Percentiles rank a stretch among this genome's conserved stretches.
phyloP scores from a whole-genome alignment of 208 protist species.

The Crithidia fasciculata region DNA sequence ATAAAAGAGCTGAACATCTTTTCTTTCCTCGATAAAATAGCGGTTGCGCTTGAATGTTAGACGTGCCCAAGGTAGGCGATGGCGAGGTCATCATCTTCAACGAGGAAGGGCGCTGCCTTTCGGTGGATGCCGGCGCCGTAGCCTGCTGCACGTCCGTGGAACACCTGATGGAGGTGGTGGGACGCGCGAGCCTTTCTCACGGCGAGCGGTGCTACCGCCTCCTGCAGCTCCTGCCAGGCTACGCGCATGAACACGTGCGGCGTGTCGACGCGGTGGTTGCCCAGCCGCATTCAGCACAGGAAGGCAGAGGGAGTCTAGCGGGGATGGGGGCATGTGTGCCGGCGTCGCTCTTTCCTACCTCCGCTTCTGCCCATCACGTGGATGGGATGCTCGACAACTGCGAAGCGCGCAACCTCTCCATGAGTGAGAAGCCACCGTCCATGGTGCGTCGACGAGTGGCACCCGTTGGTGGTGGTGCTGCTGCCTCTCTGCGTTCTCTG shows the following conservation, averaged over 20 bases:
- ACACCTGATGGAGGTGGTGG: not conserved
- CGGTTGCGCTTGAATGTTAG: not conserved
- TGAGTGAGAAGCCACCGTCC: not conserved
- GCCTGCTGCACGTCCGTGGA: not conserved
- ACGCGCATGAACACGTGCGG: not conserved
- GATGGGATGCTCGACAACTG: not conserved
- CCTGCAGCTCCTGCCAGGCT: not conserved
- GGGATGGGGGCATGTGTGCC: no score
- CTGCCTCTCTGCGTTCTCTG: not conserved
- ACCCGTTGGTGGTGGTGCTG: not conserved
- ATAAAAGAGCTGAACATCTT: not conserved
- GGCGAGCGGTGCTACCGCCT: not conserved
- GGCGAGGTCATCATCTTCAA: conserved; percentile 5
- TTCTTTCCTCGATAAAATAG: not conserved
- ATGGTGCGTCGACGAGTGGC: not conserved
- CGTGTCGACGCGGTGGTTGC: not conserved
- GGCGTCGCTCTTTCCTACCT: not conserved
- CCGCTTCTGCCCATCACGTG: not conserved
- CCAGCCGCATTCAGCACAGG: no score
- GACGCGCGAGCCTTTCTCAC: not conserved
- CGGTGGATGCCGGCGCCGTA: not conserved
- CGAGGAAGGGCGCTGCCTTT: not conserved
- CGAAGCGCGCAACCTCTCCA: not conserved
- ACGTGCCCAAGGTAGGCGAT: not conserved
- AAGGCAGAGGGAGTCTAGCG: no score